Percentiles rank a stretch among this genome's conserved stretches.
phyloP scores from a whole-genome alignment of 139 green algal genomes.

The Coelastrella sp. region DNA sequence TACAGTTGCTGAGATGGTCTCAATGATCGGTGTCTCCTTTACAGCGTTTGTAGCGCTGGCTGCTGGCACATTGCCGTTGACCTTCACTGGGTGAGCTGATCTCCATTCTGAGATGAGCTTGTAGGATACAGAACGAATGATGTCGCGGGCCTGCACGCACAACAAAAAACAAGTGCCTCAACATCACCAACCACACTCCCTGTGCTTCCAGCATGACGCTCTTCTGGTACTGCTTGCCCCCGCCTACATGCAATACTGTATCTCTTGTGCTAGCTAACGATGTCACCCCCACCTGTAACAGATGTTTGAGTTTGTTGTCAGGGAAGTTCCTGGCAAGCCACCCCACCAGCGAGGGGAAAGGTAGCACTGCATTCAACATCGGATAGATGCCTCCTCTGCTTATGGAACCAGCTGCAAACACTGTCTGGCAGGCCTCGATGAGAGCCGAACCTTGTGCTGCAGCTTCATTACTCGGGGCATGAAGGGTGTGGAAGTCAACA shows the following conservation, averaged over 20 bases:
- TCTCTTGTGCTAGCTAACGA: no score
- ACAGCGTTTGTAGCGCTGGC: background rate
- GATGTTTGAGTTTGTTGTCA: constrained; percentile 36
- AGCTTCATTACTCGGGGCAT: background rate
- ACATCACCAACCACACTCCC: background rate
- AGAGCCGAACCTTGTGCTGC: background rate
- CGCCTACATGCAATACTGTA: no score
- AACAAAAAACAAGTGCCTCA: background rate
- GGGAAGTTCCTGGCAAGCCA: constrained; percentile 37
- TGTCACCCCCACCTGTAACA: constrained; percentile 42
- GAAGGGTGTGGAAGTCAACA: constrained; percentile 27
- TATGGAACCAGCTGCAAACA: constrained; percentile 23
- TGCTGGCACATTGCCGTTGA: no score
- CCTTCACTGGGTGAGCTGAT: background rate
- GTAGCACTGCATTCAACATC: constrained; percentile 44
- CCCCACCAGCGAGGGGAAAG: constrained; percentile 20
- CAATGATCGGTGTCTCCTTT: constrained; percentile 20
- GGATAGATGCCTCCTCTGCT: background rate
- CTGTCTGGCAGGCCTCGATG: constrained; percentile 25
- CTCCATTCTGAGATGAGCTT: constrained; percentile 10
- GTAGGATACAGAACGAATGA: constrained; percentile 20
- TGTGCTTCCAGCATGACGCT: no score
- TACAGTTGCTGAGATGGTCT: constrained; percentile 7
- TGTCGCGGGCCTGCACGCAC: constrained; percentile 16
- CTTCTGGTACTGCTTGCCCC: no score